Evolutionary conservation across 352 stramenopile genomes (phyloP).

Genomic region (Phytophthora pistaciae): DNA sequence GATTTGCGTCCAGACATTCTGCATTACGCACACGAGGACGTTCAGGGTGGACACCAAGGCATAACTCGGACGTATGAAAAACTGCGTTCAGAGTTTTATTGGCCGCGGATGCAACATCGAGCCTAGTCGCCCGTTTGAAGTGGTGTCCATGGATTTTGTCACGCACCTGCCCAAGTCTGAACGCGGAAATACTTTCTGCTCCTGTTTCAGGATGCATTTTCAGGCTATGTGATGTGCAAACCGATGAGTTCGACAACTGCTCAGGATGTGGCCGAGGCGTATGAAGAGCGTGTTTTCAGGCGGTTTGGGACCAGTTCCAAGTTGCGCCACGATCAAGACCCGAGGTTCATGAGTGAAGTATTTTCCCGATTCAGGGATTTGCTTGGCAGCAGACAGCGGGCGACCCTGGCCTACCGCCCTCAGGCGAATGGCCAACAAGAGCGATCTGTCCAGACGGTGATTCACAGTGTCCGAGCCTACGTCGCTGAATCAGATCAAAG

Average conservation of each 20-base stretch:
- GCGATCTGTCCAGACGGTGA: background rate
- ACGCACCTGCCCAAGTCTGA: background rate
- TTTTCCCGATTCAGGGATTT: too few relatives aligned
- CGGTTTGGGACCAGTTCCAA: background rate
- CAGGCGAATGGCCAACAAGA: background rate
- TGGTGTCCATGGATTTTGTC: background rate
- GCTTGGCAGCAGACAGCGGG: background rate
- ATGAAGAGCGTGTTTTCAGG: background rate
- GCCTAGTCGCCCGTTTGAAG: background rate
- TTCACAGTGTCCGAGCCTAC: background rate
- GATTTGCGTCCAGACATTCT: background rate
- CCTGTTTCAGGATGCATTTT: background rate
- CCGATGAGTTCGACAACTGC: background rate
- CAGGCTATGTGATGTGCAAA: background rate
- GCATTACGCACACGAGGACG: background rate
- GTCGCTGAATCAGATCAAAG: background rate
- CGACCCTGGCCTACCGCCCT: background rate
- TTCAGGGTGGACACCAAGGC: background rate
- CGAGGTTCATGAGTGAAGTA: too few relatives aligned
- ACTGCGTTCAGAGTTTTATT: background rate
- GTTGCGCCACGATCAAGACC: background rate
- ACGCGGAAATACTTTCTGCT: background rate
- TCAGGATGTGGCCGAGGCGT: background rate
- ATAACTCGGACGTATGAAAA: background rate
- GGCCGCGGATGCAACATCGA: background rate